Percentiles rank a stretch among this genome's conserved stretches.
Conservation (phyloP, 1,284 basidiomycete genomes). For the Mixia osmundae region DNA sequence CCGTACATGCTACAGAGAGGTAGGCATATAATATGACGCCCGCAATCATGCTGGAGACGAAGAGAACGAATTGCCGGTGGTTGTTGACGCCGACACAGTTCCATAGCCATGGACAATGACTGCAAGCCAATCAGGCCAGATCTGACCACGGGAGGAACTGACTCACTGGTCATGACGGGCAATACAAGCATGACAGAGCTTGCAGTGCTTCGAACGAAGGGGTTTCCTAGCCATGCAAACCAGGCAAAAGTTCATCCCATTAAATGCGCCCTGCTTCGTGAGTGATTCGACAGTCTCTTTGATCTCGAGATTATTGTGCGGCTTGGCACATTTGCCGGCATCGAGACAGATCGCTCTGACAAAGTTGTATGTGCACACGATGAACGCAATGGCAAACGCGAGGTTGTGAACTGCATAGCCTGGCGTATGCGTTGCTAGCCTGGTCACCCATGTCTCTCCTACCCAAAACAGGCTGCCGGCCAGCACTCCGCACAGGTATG, state of each 20-base stretch:
- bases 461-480: conserved; percentile 69
- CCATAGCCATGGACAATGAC: conserved; percentile 69
- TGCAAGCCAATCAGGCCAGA: not conserved
- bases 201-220: conserved; percentile 82
- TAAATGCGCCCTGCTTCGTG: conserved; percentile 60
- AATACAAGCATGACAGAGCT: conserved; percentile 70
- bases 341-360: conserved; percentile 70
- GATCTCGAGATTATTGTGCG: conserved; percentile 46
- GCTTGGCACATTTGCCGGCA: conserved; percentile 66
- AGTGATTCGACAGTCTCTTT: conserved; percentile 71
- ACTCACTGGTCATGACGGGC: conserved; percentile 74
- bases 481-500: conserved; percentile 84
- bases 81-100: conserved; percentile 97
- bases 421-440: conserved; percentile 42
- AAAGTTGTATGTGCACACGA: conserved; percentile 65
- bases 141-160: not conserved
- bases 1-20: conserved; percentile 55
- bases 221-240: conserved; percentile 81
- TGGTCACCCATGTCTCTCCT: conserved; percentile 50
- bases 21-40: conserved; percentile 62
- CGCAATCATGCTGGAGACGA: conserved; percentile 57
- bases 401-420: conserved; percentile 52
- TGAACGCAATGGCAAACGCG: conserved; percentile 42
- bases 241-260: conserved; percentile 89
- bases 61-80: conserved; percentile 80